Evolutionary conservation across 2,329 filamentous ascomycete species (phyloP).

Genomic region (Alternaria infectoria): DNA sequence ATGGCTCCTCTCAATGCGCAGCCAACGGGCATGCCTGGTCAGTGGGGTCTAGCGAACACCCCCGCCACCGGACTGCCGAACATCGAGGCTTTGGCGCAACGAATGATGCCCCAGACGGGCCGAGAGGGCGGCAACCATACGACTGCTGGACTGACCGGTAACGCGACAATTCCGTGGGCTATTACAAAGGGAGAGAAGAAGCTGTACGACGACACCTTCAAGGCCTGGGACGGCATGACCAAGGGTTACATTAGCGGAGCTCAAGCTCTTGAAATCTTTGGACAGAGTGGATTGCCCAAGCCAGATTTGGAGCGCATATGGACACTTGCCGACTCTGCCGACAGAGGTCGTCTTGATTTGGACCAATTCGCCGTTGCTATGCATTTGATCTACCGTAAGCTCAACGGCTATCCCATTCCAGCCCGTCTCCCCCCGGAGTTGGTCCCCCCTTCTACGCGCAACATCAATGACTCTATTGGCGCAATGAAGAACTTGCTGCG

Average conservation of each 20-base stretch:
- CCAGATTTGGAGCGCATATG: constrained; percentile 89
- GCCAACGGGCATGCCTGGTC: constrained; percentile 88
- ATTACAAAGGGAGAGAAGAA: constrained; percentile 99
- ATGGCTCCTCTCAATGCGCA: constrained; percentile 78
- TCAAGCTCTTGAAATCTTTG: constrained; percentile 95
- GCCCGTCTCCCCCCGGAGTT: constrained; percentile 88
- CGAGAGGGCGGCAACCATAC: constrained; percentile 82
- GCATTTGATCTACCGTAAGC: constrained; percentile 97
- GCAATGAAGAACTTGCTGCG: constrained; percentile 89
- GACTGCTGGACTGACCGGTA: constrained; percentile 85
- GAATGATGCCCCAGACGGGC: constrained; percentile 97
- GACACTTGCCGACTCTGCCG: constrained; percentile 92
- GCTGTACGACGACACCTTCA: constrained; percentile 93
- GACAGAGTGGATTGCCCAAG: constrained; percentile 92
- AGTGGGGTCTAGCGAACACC: constrained; percentile 98
- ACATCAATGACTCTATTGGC: constrained; percentile 90
- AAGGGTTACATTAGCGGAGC: constrained; percentile 92
- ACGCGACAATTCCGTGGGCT: constrained; percentile 96
- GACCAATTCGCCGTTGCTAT: constrained; percentile 98
- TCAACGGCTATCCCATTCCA: constrained; percentile 94
- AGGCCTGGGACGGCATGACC: constrained; percentile 91
- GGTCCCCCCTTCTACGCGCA: constrained; percentile 90
- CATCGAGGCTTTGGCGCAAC: constrained; percentile 87
- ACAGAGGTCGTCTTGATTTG: constrained; percentile 91
- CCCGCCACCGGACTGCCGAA: constrained; percentile 89